Percentiles rank a stretch among this genome's conserved stretches.
Evolutionary conservation across 257 asterid species (phyloP).

Genomic region (Nicotiana tomentosiformis): DNA sequence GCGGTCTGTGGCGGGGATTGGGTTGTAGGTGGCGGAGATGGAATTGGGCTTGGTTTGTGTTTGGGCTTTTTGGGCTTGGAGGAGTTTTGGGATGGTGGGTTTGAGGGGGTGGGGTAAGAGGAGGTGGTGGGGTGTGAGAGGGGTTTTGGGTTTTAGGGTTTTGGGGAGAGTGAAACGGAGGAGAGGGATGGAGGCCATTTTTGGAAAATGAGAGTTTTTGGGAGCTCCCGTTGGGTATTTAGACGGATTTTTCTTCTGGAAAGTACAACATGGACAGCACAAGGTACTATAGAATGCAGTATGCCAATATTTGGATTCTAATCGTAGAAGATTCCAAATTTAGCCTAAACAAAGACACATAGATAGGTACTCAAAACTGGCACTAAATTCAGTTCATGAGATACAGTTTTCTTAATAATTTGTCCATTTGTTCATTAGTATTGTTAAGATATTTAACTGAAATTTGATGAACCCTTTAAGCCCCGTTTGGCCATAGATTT

Average conservation of each 20-base stretch:
- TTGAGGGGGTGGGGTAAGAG: slow-evolving; percentile 27
- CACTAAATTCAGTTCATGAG: too few relatives aligned
- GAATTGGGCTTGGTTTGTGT: slow-evolving; percentile 5
- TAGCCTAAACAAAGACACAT: too few relatives aligned
- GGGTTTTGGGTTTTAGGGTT: slow-evolving; percentile 7
- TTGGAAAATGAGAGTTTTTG: not conserved
- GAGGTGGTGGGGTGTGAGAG: not conserved
- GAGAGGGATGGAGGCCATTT: slow-evolving; percentile 56
- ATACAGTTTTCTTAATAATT: too few relatives aligned
- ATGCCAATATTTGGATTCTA: too few relatives aligned
- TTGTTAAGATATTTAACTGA: too few relatives aligned
- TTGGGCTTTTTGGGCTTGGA: slow-evolving; percentile 12
- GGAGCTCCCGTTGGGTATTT: not conserved
- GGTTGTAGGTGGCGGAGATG: slow-evolving; percentile 33
- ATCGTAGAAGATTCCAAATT: too few relatives aligned
- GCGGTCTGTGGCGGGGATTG: slow-evolving; percentile 86
- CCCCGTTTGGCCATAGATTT: too few relatives aligned
- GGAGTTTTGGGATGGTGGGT: slow-evolving; percentile 3
- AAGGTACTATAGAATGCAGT: not conserved
- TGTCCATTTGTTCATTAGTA: too few relatives aligned
- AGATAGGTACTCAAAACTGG: too few relatives aligned
- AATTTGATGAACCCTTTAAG: too few relatives aligned
- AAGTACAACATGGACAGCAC: not conserved
- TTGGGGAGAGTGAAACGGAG: slow-evolving; percentile 42
- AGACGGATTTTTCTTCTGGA: not conserved